Base-by-base conservation (phyloP, 2,329 filamentous ascomycete genomes). In the Aspergillus neoniger region DNA sequence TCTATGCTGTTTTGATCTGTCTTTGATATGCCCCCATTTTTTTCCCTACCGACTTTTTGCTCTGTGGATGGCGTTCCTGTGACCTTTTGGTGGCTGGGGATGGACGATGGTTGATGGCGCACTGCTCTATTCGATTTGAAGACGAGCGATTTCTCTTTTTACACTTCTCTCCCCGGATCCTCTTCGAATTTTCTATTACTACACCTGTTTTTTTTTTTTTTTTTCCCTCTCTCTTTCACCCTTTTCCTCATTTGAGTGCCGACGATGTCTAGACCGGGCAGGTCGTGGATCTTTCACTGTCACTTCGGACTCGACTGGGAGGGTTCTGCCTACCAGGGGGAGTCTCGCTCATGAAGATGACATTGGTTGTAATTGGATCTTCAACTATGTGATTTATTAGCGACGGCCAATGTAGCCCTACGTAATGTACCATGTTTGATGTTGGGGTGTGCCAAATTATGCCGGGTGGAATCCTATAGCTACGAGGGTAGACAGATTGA, bases 81-180 rank as follows among this genome's bases (percentile, higher is more conserved):
- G 66, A 62, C 51, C 25, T 30, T 39, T 63, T 62, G 63, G 63
- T 63, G 63, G 59, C 55, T 55, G 64, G 60, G 57, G 59, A 68
- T 61, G 65, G 59, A 65, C 58, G 65, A 64, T 57, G 67, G 69
- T 54, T 65, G 65, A 68, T 63, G 67, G 67, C 65, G 65, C 64
- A 65, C 65, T 66, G 63, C 52, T 65, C 54, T 62, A 57, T 60
- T 65, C 52, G 61, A 49, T 59, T 59, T 60, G 52, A 63, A 59
- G 63, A 69, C 49, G 62, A 66, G 64, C 60, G 59, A 32, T 48
- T 36, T 54, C 39, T 57, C 41, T 48, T 55, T 56, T 58, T 59
- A 44, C 47, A 30, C 23, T 57, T 57, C 48, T 58, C 49, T 55
- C 57, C 32, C 32, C 48, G 52, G 39, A 44, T 49, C 57, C 30